Conservation (phyloP, 108 stramenopile species). For the Cyclotella atomus region DNA sequence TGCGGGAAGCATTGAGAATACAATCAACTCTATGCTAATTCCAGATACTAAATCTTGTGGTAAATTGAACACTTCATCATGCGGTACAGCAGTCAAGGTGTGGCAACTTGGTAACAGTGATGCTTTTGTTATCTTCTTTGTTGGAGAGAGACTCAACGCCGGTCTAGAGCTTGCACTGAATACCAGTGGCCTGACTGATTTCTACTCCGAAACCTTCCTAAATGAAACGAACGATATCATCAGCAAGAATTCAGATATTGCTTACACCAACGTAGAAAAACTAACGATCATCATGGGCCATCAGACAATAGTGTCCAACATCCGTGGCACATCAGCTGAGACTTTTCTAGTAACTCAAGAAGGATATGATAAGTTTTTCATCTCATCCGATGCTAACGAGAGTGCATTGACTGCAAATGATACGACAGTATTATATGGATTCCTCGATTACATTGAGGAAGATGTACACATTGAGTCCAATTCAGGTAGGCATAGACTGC, state of each 20-base stretch:
- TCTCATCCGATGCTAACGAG: not conserved
- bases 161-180: not conserved
- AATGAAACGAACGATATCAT: constrained; percentile 36
- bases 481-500: constrained; percentile 29
- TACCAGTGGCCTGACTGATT: not conserved
- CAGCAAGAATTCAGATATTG: constrained; percentile 26
- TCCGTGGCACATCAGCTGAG: not conserved
- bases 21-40: not conserved
- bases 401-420: not conserved
- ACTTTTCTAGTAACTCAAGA: not conserved
- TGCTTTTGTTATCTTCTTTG: constrained; percentile 29
- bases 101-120: constrained; percentile 20
- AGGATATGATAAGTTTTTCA: not conserved
- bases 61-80: constrained; percentile 7
- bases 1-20: not conserved
- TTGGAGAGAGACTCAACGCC: constrained; percentile 27
- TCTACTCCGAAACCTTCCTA: constrained; percentile 1
- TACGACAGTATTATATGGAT: not conserved
- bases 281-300: constrained; percentile 25
- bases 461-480: constrained; percentile 22
- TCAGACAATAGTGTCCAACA: not conserved
- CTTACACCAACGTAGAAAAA: constrained; percentile 35
- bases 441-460: constrained; percentile 2
- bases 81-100: constrained; percentile 31
- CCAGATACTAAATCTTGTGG: constrained; percentile 7